Base-by-base conservation (phyloP, 768 basidiomycete genomes). In the Hydnomerulius pinastri region DNA sequence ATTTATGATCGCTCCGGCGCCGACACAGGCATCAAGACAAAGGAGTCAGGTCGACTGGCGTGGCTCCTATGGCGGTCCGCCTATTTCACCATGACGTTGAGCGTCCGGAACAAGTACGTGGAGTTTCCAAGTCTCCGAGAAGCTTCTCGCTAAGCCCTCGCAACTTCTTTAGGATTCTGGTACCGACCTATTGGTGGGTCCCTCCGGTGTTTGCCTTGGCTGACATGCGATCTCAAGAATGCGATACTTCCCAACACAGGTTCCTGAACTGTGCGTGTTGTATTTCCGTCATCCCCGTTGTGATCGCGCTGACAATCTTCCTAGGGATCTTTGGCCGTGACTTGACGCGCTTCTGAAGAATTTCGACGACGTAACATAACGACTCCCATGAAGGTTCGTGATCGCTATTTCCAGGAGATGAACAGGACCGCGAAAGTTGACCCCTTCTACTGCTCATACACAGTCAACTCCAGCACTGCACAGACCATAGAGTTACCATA, bases 51-150 rank as follows among this genome's bases (percentile, higher is more conserved):
- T 23, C 76, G 85, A 30, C 54, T 87, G 32, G 88, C 88, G 10
- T 90, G 87, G 87, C 72, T 90, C 27, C 72, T 90, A 41, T 90
- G 88, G 88, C 76, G 88, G 46, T 86, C 84, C 15, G 87, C 89
- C 2, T 91, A 92, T 69, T 87, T 89, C 65, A 86, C 86, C 5
- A 81, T 81, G 80, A 87, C 87, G 4, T 65, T 91, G 46, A 88
- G 85, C 61, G 51, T 78, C 54, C 74, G 86, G 65, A 90, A 90
- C 68, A 87, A 83, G 83, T 83, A 55, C 59, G 77, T 75, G 29
- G 24, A 23, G 36, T 23, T 37, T 23, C 13, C 46, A 35, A 33
- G 51, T 52, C 51, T 50, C 54, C 51, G 21, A 17, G 37, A 9
- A 43, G 46, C 36, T 28, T 11, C 54, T 57, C 35, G 48, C 52